These are phyloP conservation scores for Nissolia schottii DNA, from an alignment of 306 rosid species.

Conservation along the genomic window DNA sequence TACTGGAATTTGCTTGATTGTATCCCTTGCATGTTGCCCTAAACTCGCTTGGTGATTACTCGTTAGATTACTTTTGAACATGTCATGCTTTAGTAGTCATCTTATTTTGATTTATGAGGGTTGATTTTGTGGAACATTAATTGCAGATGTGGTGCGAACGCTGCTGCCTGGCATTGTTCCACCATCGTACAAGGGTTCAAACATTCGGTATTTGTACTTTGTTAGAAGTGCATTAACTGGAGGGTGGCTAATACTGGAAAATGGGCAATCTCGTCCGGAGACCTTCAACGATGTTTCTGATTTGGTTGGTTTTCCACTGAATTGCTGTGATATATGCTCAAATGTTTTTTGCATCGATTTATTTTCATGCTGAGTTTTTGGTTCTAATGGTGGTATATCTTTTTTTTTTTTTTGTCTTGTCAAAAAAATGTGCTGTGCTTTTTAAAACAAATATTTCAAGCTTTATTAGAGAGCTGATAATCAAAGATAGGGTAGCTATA, in stretches of 20 bases:
- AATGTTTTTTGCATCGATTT: background rate
- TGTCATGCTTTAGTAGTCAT: background rate
- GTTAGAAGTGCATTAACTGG: slow-evolving; percentile 66
- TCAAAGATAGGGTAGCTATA: background rate
- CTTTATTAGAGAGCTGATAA: background rate
- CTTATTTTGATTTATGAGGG: background rate
- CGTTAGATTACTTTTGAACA: background rate
- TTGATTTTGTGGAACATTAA: slow-evolving; percentile 12
- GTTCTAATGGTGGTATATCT: background rate
- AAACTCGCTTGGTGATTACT: slow-evolving; percentile 3
- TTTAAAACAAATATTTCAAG: background rate
- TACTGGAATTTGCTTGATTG: background rate
- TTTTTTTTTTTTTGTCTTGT: background rate
- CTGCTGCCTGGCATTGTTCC: slow-evolving; percentile 68
- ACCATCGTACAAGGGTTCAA: slow-evolving; percentile 94
- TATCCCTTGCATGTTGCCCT: background rate
- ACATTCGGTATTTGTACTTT: slow-evolving; percentile 83
- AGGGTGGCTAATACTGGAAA: slow-evolving; percentile 77
- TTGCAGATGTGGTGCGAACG: slow-evolving; percentile 69
- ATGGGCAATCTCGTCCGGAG: slow-evolving; percentile 71
- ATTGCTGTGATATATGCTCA: slow-evolving; percentile 26
- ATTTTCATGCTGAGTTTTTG: slow-evolving; percentile 13
- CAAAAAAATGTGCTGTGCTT: background rate
- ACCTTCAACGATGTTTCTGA: slow-evolving; percentile 51
- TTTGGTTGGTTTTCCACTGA: slow-evolving; percentile 63